Percentiles rank a stretch among this genome's conserved stretches.
phyloP scores from a whole-genome alignment of 2,329 filamentous ascomycete species.

The Sordariomycetes sp. region DNA sequence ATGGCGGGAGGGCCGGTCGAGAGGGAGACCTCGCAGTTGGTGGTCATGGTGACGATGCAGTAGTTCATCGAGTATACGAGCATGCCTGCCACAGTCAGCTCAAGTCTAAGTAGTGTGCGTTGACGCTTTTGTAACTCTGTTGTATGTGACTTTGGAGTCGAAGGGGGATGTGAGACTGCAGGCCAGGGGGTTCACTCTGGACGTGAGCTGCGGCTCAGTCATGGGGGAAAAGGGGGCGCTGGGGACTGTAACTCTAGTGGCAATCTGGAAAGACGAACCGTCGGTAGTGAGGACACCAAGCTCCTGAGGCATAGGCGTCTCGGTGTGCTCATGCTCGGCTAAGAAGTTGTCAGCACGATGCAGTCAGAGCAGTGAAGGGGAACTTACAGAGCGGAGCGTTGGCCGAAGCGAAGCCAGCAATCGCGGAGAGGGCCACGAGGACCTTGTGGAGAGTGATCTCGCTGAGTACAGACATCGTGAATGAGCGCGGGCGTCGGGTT shows the following conservation, averaged over 20 bases:
- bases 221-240: not conserved
- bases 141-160: no score
- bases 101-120: no score
- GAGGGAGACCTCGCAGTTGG: constrained; percentile 19
- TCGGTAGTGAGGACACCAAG: constrained; percentile 20
- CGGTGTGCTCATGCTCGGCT: constrained; percentile 19
- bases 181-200: no score
- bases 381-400: constrained; percentile 12
- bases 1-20: constrained; percentile 13
- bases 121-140: no score
- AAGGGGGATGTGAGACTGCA: no score
- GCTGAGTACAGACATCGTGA: constrained; percentile 17
- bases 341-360: not conserved
- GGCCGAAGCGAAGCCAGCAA: constrained; percentile 10
- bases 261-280: constrained; percentile 12
- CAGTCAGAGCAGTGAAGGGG: not conserved
- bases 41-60: constrained; percentile 24
- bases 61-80: constrained; percentile 24
- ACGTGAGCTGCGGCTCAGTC: no score
- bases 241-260: not conserved
- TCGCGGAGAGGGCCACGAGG: constrained; percentile 13
- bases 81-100: constrained; percentile 2
- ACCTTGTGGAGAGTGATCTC: constrained; percentile 12
- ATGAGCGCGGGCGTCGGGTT: no score
- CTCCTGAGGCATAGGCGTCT: constrained; percentile 18